phyloP scores from a whole-genome alignment of 768 basidiomycete species.

The Trametes cubensis region DNA sequence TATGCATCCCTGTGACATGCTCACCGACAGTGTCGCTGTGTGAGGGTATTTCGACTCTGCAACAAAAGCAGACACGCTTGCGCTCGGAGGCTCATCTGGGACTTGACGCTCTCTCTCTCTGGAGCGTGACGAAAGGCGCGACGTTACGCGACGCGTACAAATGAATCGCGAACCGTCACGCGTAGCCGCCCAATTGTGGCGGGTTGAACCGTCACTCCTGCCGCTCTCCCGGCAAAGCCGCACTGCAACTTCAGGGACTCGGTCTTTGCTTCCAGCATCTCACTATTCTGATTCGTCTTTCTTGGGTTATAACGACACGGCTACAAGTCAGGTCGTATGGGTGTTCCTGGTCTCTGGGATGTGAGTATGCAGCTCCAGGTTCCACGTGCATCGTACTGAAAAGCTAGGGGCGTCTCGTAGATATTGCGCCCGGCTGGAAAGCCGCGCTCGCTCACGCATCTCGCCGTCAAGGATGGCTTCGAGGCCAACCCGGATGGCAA shows the following conservation, averaged over 20 bases:
- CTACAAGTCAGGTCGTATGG: slow-evolving; percentile 16
- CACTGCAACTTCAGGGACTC: too few species aligned
- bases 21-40: too few species aligned
- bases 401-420: slow-evolving; percentile 36
- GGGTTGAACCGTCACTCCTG: neutral
- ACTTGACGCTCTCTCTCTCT: too few species aligned
- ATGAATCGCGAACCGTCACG: slow-evolving; percentile 21
- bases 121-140: neutral
- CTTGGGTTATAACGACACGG: neutral
- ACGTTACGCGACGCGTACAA: slow-evolving; percentile 7
- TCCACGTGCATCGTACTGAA: neutral
- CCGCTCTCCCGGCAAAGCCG: too few species aligned
- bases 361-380: slow-evolving; percentile 13
- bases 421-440: slow-evolving; percentile 72
- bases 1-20: slow-evolving; percentile 7
- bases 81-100: too few species aligned
- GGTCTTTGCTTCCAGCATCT: too few species aligned
- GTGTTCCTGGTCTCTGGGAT: slow-evolving; percentile 33
- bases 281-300: neutral
- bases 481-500: slow-evolving; percentile 61
- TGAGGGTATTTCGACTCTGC: too few species aligned
- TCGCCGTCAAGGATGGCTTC: slow-evolving; percentile 78
- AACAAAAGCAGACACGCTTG: too few species aligned
- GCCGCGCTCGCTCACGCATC: slow-evolving; percentile 73
- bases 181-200: neutral